Conservation (phyloP, 257 asterid species). For the Orobanche coerulescens region DNA sequence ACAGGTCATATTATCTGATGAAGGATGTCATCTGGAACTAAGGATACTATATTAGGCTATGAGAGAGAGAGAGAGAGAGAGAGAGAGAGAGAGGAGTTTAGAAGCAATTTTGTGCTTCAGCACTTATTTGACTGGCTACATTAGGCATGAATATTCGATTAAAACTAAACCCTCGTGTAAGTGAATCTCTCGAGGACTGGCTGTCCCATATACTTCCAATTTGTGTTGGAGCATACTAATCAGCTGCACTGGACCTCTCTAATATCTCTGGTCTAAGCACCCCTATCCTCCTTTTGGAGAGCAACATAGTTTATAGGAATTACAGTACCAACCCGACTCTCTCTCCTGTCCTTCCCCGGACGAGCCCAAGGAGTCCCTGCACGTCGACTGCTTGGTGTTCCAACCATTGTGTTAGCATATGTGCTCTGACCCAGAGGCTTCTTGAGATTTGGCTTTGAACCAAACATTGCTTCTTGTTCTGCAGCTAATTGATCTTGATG, state of each 20-base stretch:
- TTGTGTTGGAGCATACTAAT: background rate
- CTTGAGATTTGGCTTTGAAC: slow-evolving; percentile 47
- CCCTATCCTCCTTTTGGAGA: slow-evolving; percentile 54
- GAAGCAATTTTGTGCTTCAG: slow-evolving; percentile 9
- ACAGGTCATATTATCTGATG: no score
- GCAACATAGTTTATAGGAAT: slow-evolving; percentile 69
- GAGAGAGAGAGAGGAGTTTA: no score
- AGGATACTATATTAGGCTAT: background rate
- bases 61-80: no score
- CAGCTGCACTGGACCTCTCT: slow-evolving; percentile 6
- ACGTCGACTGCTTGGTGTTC: slow-evolving; percentile 53
- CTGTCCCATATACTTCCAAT: background rate
- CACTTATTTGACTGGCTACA: slow-evolving; percentile 4
- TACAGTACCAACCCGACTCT: slow-evolving; percentile 34
- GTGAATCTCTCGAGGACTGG: background rate
- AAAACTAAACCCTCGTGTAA: background rate
- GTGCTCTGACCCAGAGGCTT: slow-evolving; percentile 57
- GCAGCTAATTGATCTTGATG: slow-evolving; percentile 59
- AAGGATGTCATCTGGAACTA: background rate
- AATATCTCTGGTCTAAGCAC: slow-evolving; percentile 9
- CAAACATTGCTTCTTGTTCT: slow-evolving; percentile 57
- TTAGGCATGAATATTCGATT: background rate
- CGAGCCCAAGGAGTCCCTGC: slow-evolving; percentile 40
- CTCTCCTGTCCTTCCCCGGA: slow-evolving; percentile 47
- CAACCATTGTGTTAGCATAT: slow-evolving; percentile 35